Conservation (phyloP, 371 early-diverging fungal genomes). For the Dichotomocladium elegans region DNA sequence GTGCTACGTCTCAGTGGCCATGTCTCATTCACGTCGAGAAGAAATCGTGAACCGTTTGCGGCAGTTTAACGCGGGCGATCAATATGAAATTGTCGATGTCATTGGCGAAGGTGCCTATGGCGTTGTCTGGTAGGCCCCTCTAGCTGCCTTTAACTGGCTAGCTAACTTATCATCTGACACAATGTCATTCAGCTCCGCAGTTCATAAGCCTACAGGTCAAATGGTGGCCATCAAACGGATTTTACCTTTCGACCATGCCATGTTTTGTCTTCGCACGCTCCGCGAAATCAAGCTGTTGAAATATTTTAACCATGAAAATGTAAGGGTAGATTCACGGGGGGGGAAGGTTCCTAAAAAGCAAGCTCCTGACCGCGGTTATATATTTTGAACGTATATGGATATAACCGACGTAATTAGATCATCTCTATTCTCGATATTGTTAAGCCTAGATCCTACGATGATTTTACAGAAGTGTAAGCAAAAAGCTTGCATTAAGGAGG, state of each 20-base stretch:
- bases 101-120: slow-evolving; percentile 68
- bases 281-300: slow-evolving; percentile 87
- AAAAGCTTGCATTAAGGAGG: background rate
- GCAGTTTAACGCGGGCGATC: slow-evolving; percentile 22
- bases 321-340: no score
- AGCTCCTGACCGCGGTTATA: no score
- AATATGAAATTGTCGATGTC: slow-evolving; percentile 28
- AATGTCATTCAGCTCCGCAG: slow-evolving; percentile 61
- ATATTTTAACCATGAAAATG: slow-evolving; percentile 85
- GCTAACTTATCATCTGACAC: slow-evolving; percentile 4
- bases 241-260: slow-evolving; percentile 82
- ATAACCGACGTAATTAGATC: slow-evolving; percentile 62
- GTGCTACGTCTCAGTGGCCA: no score
- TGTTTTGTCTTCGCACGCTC: slow-evolving; percentile 82
- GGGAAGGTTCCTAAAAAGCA: no score
- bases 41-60: slow-evolving; percentile 13
- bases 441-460: slow-evolving; percentile 64
- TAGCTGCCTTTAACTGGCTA: no score
- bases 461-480: slow-evolving; percentile 84
- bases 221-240: slow-evolving; percentile 93
- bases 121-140: slow-evolving; percentile 63
- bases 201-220: slow-evolving; percentile 80
- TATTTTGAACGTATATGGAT: background rate
- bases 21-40: slow-evolving; percentile 16
- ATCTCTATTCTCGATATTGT: slow-evolving; percentile 89